Evolutionary conservation across 2,329 filamentous ascomycete species (phyloP).

Genomic region (Calonectria crousiana): DNA sequence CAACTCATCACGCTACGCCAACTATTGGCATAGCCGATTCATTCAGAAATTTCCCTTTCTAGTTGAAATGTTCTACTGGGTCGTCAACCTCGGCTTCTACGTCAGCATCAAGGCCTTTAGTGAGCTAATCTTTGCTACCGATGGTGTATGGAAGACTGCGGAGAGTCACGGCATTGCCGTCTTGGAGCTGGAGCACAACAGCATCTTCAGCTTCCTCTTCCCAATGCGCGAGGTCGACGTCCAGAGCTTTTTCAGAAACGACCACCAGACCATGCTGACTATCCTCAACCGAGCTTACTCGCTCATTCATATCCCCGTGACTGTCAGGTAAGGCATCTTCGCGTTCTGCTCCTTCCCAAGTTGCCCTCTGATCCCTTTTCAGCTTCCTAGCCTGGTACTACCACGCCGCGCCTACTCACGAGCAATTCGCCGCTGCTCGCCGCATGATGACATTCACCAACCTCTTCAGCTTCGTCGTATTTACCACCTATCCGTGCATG

Average conservation of each 20-base stretch:
- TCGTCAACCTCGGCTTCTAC: constrained; percentile 74
- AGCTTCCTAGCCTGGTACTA: constrained; percentile 76
- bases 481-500: constrained; percentile 69
- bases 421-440: constrained; percentile 51
- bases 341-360: constrained; percentile 23
- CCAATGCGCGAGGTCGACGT: constrained; percentile 64
- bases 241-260: constrained; percentile 68
- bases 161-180: constrained; percentile 67
- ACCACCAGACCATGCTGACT: constrained; percentile 64
- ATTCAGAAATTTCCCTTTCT: constrained; percentile 76
- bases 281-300: constrained; percentile 70
- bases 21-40: constrained; percentile 71
- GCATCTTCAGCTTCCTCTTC: constrained; percentile 63
- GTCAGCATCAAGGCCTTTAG: constrained; percentile 42
- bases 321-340: constrained; percentile 59
- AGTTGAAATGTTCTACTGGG: constrained; percentile 82
- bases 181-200: constrained; percentile 66
- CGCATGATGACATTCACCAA: constrained; percentile 65
- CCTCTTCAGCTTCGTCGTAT: constrained; percentile 65
- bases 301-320: constrained; percentile 71
- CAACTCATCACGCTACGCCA: constrained; percentile 71
- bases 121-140: constrained; percentile 50
- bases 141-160: constrained; percentile 66
- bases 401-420: constrained; percentile 61
- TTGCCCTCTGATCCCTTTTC: neutral